Evolutionary conservation across 2,329 filamentous ascomycete genomes (phyloP).

Genomic region (Cadophora sp.): DNA sequence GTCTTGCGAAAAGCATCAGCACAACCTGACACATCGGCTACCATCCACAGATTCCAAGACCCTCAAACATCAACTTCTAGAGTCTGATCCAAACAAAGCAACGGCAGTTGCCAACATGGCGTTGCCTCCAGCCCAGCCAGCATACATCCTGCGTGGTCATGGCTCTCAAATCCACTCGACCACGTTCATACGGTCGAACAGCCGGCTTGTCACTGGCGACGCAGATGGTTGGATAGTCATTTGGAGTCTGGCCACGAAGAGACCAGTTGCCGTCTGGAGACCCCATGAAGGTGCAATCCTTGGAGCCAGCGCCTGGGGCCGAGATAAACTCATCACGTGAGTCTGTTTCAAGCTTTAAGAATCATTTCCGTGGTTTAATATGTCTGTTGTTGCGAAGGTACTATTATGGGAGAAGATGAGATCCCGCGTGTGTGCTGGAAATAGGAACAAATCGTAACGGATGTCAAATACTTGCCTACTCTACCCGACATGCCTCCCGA

Average conservation of each 20-base stretch:
- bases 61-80: not conserved
- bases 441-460: not conserved
- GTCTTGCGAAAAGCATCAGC: slow-evolving; percentile 3
- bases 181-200: slow-evolving; percentile 74
- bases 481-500: not conserved
- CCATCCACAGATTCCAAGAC: slow-evolving; percentile 12
- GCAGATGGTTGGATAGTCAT: slow-evolving; percentile 87
- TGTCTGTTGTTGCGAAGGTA: not conserved
- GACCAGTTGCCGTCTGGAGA: slow-evolving; percentile 84
- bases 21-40: slow-evolving; percentile 14
- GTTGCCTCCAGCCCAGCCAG: slow-evolving; percentile 41
- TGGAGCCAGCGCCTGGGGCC: slow-evolving; percentile 73
- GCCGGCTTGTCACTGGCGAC: slow-evolving; percentile 83
- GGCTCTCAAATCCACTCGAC: slow-evolving; percentile 79
- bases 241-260: slow-evolving; percentile 85
- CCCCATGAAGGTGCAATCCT: slow-evolving; percentile 82
- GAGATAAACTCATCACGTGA: slow-evolving; percentile 83
- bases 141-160: slow-evolving; percentile 83
- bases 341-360: slow-evolving; percentile 45
- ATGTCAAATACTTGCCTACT: not conserved
- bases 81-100: slow-evolving; percentile 13
- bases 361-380: slow-evolving; percentile 20
- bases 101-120: slow-evolving; percentile 25
- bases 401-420: slow-evolving; percentile 4
- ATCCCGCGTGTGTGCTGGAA: not conserved